Evolutionary conservation across 805 yeast species (phyloP), one percentile per base, ranked within the genome.

Genomic region (Candida adriatica): DNA sequence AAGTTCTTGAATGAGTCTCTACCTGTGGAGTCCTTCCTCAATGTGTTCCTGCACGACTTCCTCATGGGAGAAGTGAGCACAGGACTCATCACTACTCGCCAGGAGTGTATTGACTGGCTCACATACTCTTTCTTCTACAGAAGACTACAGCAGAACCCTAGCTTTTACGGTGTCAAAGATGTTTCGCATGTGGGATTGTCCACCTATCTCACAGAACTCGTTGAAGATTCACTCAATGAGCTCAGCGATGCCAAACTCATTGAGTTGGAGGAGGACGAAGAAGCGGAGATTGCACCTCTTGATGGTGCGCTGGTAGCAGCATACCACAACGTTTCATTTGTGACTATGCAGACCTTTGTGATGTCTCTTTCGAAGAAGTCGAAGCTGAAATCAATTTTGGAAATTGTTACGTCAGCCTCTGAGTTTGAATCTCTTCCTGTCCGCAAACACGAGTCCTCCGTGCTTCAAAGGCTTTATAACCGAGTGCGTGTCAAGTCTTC

Each of bases 81-180:
- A 6, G 63, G 73, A 3, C 63, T 76, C 10, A 69, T 90, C 35
- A 67, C 63, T 27, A 64, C 72, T 6, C 75, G 82, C 49, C 96
- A 88, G 46, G 92, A 82, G 43, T 84, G 94, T 46, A 73, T 92
- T 37, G 96, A 90, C 48, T 86, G 95, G 94, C 49, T 92, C 20
- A 82, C 96, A 0, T 84, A 72, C 51, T 70, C 95, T 0, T 82
- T 77, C 45, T 82, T 88, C 48, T 92, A 85, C 56, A 66, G 94
- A 41, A 65, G 97, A 30, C 53, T 92, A 14, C 80, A 75, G 34
- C 66, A 72, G 21, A 92, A 92, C 53, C 96, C 98, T 4, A 75
- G 92, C 37, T 92, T 71, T 51, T 92, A 92, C 50, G 95, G 87
- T n/a, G 70, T 85, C 6, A 63, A 62, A 24, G 83, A 79, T 38